Evolutionary conservation across 2,329 filamentous ascomycete genomes (phyloP), one percentile per base, ranked within the genome.

Genomic region (Boeremia exigua): DNA sequence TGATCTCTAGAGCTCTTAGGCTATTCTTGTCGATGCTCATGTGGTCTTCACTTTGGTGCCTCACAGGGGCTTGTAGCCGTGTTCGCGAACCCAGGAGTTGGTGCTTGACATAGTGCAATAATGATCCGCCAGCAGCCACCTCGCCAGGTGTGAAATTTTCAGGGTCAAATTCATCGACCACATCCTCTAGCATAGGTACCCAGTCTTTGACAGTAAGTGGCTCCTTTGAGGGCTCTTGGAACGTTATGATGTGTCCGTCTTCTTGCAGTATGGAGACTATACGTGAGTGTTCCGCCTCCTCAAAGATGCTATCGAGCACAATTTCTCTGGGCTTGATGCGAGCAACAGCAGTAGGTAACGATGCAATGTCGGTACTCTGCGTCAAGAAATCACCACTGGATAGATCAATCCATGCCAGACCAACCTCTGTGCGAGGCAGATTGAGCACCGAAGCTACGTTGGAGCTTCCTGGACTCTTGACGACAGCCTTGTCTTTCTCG

Each of bases 341-440:
- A 27, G 93, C 90, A 46, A 98, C 80, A 17, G 90, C 87, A 9
- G 93, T 92, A n/a, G 90, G 82, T 4, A 99, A 78, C 50, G 88
- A 87, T 45, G 84, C 80, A 7, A 93, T 76, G 17, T 88, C 87
- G 0, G 90, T 88, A 15, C 80, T 81, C 70, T 98, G 92, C 0
- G 92, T 96, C 68, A 88, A 92, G 76, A 99, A 99, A 67, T 94
- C 90, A 12, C 95, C 95, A 2, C 95, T 99, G 8, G 95, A 97
- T 25, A 98, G 79, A 75, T 99, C 95, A 42, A 98, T 80, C 95
- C 95, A 99, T 36, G 95, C 91, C 45, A 99, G 79, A 3, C 95
- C 95, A 53, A 96, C 79, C 48, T 77, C 74, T 4, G 72, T 70
- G 40, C 77, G 76, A 48, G 82, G 74, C 61, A 72, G 39, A 19